Evolutionary conservation across 768 basidiomycete species (phyloP), one percentile per base, ranked within the genome.

Genomic region (Lentinula edodes): DNA sequence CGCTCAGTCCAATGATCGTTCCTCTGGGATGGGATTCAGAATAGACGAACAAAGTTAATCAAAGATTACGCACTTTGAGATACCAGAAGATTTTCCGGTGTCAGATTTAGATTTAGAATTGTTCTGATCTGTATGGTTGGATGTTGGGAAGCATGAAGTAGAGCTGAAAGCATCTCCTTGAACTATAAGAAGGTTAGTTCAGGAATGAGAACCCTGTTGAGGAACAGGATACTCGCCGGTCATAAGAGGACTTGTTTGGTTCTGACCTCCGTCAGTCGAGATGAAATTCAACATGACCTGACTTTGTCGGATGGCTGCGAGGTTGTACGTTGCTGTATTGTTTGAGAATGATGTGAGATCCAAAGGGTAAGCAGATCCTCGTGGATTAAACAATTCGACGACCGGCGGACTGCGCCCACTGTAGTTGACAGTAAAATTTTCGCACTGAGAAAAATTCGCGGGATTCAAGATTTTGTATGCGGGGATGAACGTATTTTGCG

Each of bases 1-100:
- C 69, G 41, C 77, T 72, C 39, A 79, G 70, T 6, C 80, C 81
- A 53, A 85, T 80, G 56, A 83, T 72, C 9, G 78, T 73, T 23
- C 70, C 70, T 63, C 81, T 86, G 48, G 61, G 38, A 3, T 48
- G 52, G 59, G 10, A 23, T 6, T 58, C 28, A 60, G 43, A 39
- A 43, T 57, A 9, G 10, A 45, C 2, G 36, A 23, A 23, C 51
- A 32, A 15, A 48, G 18, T n/a, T n/a, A 36, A 28, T 43, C 6
- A 53, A 38, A 10, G 1, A 28, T 41, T 18, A 58, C 67, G 58
- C 65, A 70, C 71, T 63, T 52, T 10, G 70, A 64, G 15, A 53
- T 35, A 10, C 20, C 20, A 16, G 62, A 45, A 41, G 60, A 39
- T 23, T 54, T 35, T 12, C 23, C 61, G 64, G 60, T 60, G 55